phyloP scores from a whole-genome alignment of 371 early-diverging fungal genomes.

The Batkoa obscura region DNA sequence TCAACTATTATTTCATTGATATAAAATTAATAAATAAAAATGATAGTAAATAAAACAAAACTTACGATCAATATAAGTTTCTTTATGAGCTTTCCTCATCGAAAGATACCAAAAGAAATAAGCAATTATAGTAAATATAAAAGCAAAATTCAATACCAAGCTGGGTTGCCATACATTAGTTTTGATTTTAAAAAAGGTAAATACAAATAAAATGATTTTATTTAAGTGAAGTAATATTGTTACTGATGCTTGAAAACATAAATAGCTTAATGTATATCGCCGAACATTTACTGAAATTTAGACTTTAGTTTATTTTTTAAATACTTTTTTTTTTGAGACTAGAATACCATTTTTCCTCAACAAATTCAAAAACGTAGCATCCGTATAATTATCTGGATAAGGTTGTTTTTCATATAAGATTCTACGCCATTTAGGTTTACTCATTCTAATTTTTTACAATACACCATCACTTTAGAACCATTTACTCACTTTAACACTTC shows the following conservation, averaged over 20 bases:
- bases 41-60: not conserved
- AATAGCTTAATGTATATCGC: conserved; percentile 23
- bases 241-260: conserved; percentile 52
- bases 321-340: not conserved
- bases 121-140: conserved; percentile 30
- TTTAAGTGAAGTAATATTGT: conserved; percentile 46
- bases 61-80: conserved; percentile 29
- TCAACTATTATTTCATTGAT: conserved; percentile 5
- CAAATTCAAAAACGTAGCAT: conserved; percentile 63
- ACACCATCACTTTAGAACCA: too few relatives aligned
- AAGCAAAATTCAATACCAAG: conserved; percentile 52
- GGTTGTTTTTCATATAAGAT: conserved; percentile 74
- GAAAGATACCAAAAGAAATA: conserved; percentile 46
- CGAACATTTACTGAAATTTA: not conserved
- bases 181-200: conserved; percentile 14
- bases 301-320: not conserved
- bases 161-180: not conserved
- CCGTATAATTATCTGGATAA: conserved; percentile 87
- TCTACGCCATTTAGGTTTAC: conserved; percentile 78
- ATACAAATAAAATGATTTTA: conserved; percentile 68
- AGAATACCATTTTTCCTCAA: conserved; percentile 68
- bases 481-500: too few relatives aligned
- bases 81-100: conserved; percentile 22
- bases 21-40: not conserved
- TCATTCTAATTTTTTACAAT: too few relatives aligned